Percentiles rank a stretch among this genome's conserved stretches.
Evolutionary conservation across 768 basidiomycete species (phyloP).

Genomic region (Lenzites betulinus): DNA sequence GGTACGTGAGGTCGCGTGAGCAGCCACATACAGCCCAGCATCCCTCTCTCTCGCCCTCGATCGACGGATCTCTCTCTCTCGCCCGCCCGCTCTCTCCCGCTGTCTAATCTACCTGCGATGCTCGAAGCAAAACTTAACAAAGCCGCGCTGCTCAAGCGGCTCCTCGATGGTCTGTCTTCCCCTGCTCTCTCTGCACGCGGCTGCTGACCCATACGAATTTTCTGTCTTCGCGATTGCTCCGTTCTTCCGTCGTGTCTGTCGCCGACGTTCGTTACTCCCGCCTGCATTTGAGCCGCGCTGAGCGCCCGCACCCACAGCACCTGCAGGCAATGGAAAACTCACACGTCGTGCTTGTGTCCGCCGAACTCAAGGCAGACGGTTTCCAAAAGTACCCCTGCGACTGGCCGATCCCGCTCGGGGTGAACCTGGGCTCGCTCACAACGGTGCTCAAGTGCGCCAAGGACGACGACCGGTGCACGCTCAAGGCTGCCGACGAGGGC

Average conservation of each 20-base stretch:
- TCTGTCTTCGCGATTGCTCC: too few relatives aligned
- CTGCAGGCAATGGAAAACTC: constrained; percentile 99
- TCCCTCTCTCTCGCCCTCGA: too few relatives aligned
- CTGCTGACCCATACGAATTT: not conserved
- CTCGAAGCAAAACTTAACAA: constrained; percentile 90
- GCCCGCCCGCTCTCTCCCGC: not conserved
- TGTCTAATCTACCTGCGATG: constrained; percentile 37
- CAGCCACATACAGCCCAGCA: too few relatives aligned
- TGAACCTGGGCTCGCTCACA: constrained; percentile 83
- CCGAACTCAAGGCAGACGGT: constrained; percentile 74
- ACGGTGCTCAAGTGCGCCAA: constrained; percentile 98
- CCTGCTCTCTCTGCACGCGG: not conserved
- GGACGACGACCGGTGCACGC: constrained; percentile 88
- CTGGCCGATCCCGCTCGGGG: constrained; percentile 88
- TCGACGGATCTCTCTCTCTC: not conserved
- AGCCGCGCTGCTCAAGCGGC: constrained; percentile 87
- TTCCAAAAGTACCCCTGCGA: constrained; percentile 94
- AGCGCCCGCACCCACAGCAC: too few relatives aligned
- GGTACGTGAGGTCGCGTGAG: too few relatives aligned
- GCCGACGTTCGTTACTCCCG: too few relatives aligned
- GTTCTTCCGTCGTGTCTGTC: too few relatives aligned
- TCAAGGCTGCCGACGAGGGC: constrained; percentile 90
- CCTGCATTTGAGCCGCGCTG: too few relatives aligned
- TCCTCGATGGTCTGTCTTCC: constrained; percentile 77
- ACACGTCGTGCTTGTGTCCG: constrained; percentile 94